Base-by-base conservation (phyloP, 805 yeast species). In the Sugiyamaella marilandica region DNA sequence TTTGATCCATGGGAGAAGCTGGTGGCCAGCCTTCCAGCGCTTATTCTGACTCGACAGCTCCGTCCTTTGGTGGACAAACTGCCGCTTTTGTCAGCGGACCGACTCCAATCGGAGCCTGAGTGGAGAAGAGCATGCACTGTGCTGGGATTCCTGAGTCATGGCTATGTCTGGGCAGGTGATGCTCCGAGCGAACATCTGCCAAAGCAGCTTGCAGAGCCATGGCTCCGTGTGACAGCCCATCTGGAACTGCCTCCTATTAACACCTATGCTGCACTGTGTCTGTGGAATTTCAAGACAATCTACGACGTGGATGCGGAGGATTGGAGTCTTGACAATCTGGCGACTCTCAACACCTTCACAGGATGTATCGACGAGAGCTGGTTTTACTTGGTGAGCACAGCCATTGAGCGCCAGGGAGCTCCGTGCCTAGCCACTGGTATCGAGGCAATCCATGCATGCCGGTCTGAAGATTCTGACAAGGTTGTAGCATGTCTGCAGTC, bases 331-430 rank as follows among this genome's bases (percentile, higher is more conserved):
- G 83, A 84, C 50, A 83, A 85, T 62, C 72, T 91, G 52, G 85
- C 90, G 50, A 85, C 95, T 0, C 79, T 87, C 55, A 81, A 80
- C 65, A 89, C 97, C 0, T 92, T 83, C 66, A 90, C 97, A 0
- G 97, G 97, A 1, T 80, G 89, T 2, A 80, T 84, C 41, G 97
- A 91, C 69, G 98, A 91, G 69, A 80, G 86, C 59, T 91, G 98
- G 98, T 91, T 91, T 67, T 91, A 88, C 67, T 73, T 90, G 54
- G 92, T 91, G 9, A 84, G 94, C 62, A 92, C 89, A 1, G 87
- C 82, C 58, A 87, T 92, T 63, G 98, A 91, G 69, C 77, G 81
- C 60, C 81, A 77, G 55, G 96, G 97, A 41, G 92, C 94, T 0
- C 75, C 78, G 10, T 80, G 88, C 52, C 71, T 91, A 39, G 74